A percentile compares a stretch with the other conserved stretches of the same genome.
These are phyloP conservation scores for Luzula sylvatica DNA, from an alignment of 176 grass and related monocot species.

Conservation along the genomic window DNA sequence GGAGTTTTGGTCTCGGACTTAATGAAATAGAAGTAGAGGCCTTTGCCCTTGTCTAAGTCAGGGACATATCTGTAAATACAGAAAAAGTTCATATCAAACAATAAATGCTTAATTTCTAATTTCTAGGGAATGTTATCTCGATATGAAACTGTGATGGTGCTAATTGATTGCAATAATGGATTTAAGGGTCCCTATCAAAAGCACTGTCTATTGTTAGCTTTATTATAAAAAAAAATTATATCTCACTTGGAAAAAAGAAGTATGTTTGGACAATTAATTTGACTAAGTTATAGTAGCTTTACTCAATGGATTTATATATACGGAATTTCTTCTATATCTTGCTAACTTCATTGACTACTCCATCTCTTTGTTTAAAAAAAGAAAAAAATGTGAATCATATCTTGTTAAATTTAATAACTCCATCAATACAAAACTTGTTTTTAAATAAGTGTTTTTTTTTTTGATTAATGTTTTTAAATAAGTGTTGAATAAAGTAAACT, in stretches of 20 bases:
- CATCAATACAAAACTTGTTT: not conserved
- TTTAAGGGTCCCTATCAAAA: not conserved
- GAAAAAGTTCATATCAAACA: not conserved
- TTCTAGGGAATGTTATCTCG: not conserved
- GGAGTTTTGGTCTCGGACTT: slow-evolving; percentile 86
- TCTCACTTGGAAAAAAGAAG: not conserved
- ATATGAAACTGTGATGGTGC: not conserved
- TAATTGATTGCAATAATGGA: not conserved
- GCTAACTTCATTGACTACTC: slow-evolving; percentile 19
- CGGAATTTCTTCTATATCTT: slow-evolving; percentile 10
- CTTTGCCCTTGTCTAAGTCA: slow-evolving; percentile 80
- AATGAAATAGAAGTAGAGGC: slow-evolving; percentile 90
- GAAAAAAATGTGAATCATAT: slow-evolving; percentile 19
- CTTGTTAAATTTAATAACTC: slow-evolving; percentile 4
- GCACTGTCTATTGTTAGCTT: not conserved
- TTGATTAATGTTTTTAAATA: not conserved
- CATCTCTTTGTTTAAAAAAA: slow-evolving; percentile 8
- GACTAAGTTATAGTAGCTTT: slow-evolving; percentile 18
- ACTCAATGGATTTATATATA: slow-evolving; percentile 10
- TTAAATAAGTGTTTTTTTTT: not conserved
- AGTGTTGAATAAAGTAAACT: slow-evolving; percentile 1
- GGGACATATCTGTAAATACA: slow-evolving; percentile 47
- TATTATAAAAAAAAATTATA: not conserved
- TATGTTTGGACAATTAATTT: slow-evolving; percentile 4
- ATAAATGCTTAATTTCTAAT: not conserved